These are phyloP conservation scores for Oryza officinalis DNA, from an alignment of 176 grass and related monocot genomes.

Conservation along the genomic window DNA sequence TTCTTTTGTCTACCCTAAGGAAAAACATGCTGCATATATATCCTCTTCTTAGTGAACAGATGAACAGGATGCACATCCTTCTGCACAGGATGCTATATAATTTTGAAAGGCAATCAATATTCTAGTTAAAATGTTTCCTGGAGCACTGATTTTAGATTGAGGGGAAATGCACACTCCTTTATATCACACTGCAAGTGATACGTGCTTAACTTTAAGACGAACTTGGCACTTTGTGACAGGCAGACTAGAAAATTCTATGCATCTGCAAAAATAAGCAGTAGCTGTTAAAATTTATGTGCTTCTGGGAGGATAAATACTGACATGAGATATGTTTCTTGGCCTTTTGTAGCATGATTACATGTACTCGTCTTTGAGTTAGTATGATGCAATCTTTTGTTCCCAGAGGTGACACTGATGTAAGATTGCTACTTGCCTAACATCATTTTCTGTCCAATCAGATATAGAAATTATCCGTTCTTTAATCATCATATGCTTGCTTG, in stretches of 20 bases:
- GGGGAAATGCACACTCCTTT: conserved; percentile 11
- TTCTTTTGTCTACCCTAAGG: not conserved
- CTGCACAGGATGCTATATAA: conserved; percentile 18
- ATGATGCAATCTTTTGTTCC: conserved; percentile 34
- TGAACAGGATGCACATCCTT: not conserved
- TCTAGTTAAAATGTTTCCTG: conserved; percentile 3
- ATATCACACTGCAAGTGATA: not conserved
- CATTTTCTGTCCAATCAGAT: conserved; percentile 34
- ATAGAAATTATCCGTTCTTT: conserved; percentile 7
- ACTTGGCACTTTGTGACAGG: conserved; percentile 9
- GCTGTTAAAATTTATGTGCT: conserved; percentile 11
- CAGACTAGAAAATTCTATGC: conserved; percentile 2
- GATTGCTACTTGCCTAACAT: conserved; percentile 42
- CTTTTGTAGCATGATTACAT: conserved; percentile 36
- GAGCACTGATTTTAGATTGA: not conserved
- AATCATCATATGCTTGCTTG: not conserved
- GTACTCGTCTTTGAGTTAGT: conserved; percentile 32
- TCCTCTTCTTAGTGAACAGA: not conserved
- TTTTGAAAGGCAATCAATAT: not conserved
- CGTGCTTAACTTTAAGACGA: not conserved
- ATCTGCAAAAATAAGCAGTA: conserved; percentile 18
- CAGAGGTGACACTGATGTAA: conserved; percentile 33
- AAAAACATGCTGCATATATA: not conserved
- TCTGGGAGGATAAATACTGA: conserved; percentile 38
- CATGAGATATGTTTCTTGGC: not conserved